Evolutionary conservation across 495 filamentous ascomycete species (phyloP), one percentile per base, ranked within the genome.

Genomic region (Aspergillus kassunensis): DNA sequence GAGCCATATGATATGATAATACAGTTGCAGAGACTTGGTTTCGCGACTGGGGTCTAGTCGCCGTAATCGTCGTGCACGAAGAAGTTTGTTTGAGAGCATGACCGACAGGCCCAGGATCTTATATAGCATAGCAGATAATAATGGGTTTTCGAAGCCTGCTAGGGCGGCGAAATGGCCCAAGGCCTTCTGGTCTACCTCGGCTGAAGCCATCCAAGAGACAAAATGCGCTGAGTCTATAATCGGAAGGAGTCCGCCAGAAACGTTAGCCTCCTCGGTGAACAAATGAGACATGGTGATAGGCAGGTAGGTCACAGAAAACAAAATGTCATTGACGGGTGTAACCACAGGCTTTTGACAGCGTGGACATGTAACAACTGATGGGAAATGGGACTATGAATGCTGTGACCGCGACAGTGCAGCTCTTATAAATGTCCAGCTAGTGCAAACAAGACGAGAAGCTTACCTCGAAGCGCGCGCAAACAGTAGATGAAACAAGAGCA

Each of bases 101-200:
- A 95, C 89, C 9, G 90, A 93, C 12, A 97, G 81, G 0, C 93
- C 93, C 4, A 97, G 80, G 39, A 97, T 80, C 67, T 90, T 91
- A 70, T 89, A 97, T 40, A 98, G 80, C 61, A 86, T 85, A 13
- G 81, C 75, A 12, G 90, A 87, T 35, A 97, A 81, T 4, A 88
- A 75, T 10, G 87, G 83, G 61, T 89, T 90, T 57, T 86, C 80
- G 36, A 76, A 68, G 57, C 81, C 78, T 54, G 85, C 90, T 30
- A 79, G 74, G 66, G 83, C 86, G 56, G 93, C 92, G 58, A 95
- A 86, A 59, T 81, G 81, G 66, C 89, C 90, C 58, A 98, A 78
- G 70, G 91, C 95, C 73, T 97, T 97, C 74, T 96, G 90, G 67
- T 97, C 93, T 37, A 97, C 88, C 68, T 96, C 90, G 41, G 90